Evolutionary conservation across 805 yeast genomes (phyloP).

Genomic region (Candida dendrica): DNA sequence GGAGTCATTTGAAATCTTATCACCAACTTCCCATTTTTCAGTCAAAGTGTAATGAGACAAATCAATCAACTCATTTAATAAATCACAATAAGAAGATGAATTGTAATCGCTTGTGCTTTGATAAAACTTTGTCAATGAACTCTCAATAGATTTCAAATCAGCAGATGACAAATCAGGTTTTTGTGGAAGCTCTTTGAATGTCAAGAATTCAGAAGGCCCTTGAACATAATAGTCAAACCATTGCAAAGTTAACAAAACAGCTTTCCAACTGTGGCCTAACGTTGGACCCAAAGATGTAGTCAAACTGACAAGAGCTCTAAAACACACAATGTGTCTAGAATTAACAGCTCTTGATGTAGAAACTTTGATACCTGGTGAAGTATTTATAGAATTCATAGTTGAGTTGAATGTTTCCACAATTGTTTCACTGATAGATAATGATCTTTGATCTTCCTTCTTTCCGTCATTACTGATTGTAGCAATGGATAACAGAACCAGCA

Average conservation of each 20-base stretch:
- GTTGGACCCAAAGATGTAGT: conserved; percentile 79
- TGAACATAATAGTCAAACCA: conserved; percentile 71
- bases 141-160: conserved; percentile 47
- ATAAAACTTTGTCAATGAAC: conserved; percentile 49
- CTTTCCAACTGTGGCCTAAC: conserved; percentile 60
- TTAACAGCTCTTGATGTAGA: conserved; percentile 38
- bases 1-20: conserved; percentile 10
- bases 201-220: conserved; percentile 43
- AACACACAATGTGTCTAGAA: conserved; percentile 65
- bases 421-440: conserved; percentile 41
- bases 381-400: conserved; percentile 8
- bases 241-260: conserved; percentile 56
- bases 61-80: conserved; percentile 40
- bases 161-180: conserved; percentile 34
- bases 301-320: conserved; percentile 70
- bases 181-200: conserved; percentile 32
- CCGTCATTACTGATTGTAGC: conserved; percentile 36
- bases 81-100: conserved; percentile 37
- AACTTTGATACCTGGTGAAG: conserved; percentile 6
- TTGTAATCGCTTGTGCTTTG: conserved; percentile 57
- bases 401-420: conserved; percentile 36
- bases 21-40: conserved; percentile 13
- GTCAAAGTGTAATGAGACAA: conserved; percentile 28
- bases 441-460: conserved; percentile 23
- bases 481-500: conserved; percentile 37